These are phyloP conservation scores for Macrotyloma uniflorum DNA, from an alignment of 306 rosid genomes.

Conservation along the genomic window DNA sequence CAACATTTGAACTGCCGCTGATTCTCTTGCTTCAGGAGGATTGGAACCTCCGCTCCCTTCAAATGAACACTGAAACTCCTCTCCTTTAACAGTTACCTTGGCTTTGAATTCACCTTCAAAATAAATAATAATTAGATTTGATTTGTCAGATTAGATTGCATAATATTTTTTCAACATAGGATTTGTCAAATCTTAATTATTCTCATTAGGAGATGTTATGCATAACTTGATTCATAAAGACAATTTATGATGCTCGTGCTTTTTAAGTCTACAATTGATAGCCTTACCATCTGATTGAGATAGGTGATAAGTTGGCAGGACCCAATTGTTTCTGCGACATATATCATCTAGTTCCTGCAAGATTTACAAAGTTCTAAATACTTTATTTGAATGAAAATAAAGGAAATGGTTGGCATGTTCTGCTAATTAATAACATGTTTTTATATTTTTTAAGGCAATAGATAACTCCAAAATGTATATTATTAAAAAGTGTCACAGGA, in stretches of 20 bases:
- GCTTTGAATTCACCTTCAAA: slow-evolving; percentile 73
- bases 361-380: slow-evolving; percentile 16
- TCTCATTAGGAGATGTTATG: background rate
- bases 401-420: slow-evolving; percentile 5
- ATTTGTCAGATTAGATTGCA: slow-evolving; percentile 27
- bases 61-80: slow-evolving; percentile 51
- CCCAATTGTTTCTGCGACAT: slow-evolving; percentile 54
- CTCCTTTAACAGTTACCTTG: slow-evolving; percentile 53
- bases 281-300: slow-evolving; percentile 44
- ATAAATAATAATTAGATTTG: slow-evolving; percentile 10
- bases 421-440: background rate
- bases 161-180: slow-evolving; percentile 42
- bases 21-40: slow-evolving; percentile 56
- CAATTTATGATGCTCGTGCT: background rate
- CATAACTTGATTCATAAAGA: slow-evolving; percentile 1
- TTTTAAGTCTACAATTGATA: slow-evolving; percentile 22
- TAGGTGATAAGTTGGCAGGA: slow-evolving; percentile 54
- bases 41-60: slow-evolving; percentile 38
- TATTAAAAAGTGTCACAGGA: background rate
- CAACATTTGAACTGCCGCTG: slow-evolving; percentile 60
- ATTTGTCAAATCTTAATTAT: background rate
- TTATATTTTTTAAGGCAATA: background rate
- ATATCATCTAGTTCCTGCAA: slow-evolving; percentile 50
- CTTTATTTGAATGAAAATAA: slow-evolving; percentile 21
- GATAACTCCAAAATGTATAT: background rate